A percentile compares a stretch with the other conserved stretches of the same genome.
These are phyloP conservation scores for Xylariaceae sp. DNA, from an alignment of 2,329 filamentous ascomycete species.

Conservation along the genomic window DNA sequence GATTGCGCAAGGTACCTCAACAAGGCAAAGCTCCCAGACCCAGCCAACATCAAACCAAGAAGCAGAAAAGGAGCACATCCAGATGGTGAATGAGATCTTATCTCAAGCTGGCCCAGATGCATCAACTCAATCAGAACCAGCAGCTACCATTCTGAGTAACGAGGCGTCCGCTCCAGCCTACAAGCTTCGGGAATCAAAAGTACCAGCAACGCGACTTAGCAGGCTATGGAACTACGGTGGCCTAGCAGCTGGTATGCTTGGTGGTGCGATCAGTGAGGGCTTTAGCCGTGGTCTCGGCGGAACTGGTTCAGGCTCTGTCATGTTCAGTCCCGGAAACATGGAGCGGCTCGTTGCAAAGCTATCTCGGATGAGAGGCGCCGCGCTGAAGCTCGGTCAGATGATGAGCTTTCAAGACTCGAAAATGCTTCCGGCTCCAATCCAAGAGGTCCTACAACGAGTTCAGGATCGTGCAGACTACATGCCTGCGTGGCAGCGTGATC, in stretches of 20 bases:
- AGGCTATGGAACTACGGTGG: conserved; percentile 94
- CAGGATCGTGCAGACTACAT: conserved; percentile 98
- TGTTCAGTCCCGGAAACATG: conserved; percentile 88
- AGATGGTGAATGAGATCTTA: conserved; percentile 19
- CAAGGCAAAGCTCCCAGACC: conserved; percentile 2
- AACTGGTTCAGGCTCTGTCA: conserved; percentile 64
- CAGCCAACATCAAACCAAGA: not conserved
- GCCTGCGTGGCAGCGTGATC: conserved; percentile 87
- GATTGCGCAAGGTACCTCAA: not conserved
- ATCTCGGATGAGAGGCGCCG: conserved; percentile 93
- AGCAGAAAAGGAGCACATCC: conserved; percentile 18
- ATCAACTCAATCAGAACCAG: conserved; percentile 3
- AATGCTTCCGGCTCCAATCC: conserved; percentile 82
- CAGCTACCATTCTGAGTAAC: conserved; percentile 6
- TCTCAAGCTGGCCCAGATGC: conserved; percentile 20
- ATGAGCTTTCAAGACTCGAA: conserved; percentile 97
- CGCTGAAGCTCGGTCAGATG: conserved; percentile 96
- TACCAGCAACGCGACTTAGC: conserved; percentile 82
- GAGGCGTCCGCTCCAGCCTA: conserved; percentile 40
- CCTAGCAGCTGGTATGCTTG: conserved; percentile 90
- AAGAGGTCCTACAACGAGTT: conserved; percentile 86
- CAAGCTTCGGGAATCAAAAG: conserved; percentile 79
- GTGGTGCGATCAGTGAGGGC: conserved; percentile 82
- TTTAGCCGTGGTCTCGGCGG: conserved; percentile 75
- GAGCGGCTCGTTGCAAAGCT: conserved; percentile 89